phyloP scores from a whole-genome alignment of 352 stramenopile species.

The Globisporangium spiculum region DNA sequence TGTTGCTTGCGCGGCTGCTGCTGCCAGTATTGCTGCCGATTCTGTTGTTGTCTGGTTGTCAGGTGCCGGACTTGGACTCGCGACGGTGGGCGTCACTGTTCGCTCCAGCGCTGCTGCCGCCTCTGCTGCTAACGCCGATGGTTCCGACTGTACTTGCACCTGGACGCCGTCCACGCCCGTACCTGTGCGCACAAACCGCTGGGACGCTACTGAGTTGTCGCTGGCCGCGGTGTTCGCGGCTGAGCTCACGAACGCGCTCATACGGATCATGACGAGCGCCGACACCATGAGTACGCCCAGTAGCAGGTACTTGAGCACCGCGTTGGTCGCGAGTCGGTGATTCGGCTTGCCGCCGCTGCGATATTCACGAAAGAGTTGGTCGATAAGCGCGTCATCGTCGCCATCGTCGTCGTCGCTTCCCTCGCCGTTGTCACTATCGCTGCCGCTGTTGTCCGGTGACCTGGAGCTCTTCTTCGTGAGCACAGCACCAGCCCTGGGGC shows the following conservation, averaged over 20 bases:
- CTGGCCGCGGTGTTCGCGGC: background rate
- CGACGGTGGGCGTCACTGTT: background rate
- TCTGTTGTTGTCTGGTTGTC: background rate
- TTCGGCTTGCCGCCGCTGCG: background rate
- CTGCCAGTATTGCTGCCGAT: background rate
- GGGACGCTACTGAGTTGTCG: background rate
- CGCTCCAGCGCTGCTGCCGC: background rate
- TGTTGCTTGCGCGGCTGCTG: background rate
- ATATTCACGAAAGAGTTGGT: background rate
- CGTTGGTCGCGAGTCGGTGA: background rate
- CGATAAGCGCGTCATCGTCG: background rate
- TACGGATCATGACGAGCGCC: conserved; percentile 2
- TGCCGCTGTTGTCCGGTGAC: background rate
- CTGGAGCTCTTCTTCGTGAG: background rate
- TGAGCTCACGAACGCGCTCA: conserved; percentile 2
- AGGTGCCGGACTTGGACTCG: background rate
- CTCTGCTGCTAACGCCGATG: background rate
- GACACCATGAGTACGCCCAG: conserved; percentile 1
- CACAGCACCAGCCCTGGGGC: background rate
- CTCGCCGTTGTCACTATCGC: background rate
- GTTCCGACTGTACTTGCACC: background rate
- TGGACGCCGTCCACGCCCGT: background rate
- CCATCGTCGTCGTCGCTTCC: background rate
- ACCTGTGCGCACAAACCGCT: conserved; percentile 9
- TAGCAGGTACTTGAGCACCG: conserved; percentile 6